phyloP scores from a whole-genome alignment of 768 basidiomycete genomes.

The Termitomyces sp. region DNA sequence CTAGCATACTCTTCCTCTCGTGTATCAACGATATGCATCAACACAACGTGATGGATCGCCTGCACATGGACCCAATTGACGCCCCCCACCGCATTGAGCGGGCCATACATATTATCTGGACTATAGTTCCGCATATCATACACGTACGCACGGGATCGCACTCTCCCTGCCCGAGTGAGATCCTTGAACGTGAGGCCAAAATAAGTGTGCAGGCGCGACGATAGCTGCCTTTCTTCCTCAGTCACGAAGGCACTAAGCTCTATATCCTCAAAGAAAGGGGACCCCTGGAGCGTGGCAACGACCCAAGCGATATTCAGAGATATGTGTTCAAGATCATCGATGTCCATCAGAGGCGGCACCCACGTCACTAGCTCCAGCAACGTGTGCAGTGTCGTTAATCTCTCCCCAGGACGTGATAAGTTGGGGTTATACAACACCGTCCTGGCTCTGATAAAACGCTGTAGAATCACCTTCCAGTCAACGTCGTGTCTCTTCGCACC shows the following conservation, averaged over 20 bases:
- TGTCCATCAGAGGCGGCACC: conserved; percentile 28
- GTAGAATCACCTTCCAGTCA: conserved; percentile 51
- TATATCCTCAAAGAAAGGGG: conserved; percentile 38
- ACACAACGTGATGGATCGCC: conserved; percentile 50
- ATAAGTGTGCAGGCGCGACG: conserved; percentile 47
- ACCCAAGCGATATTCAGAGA: conserved; percentile 53
- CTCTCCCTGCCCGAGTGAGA: conserved; percentile 22
- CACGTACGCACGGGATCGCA: conserved; percentile 46
- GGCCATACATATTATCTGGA: conserved; percentile 47
- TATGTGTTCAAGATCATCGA: conserved; percentile 19
- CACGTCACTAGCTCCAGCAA: conserved; percentile 44
- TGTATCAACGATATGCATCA: conserved; percentile 44
- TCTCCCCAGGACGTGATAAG: conserved; percentile 38
- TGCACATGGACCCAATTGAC: conserved; percentile 61
- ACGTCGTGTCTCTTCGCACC: conserved; percentile 28
- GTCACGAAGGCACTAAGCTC: conserved; percentile 11
- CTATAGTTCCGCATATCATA: conserved; percentile 60
- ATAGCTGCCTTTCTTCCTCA: conserved; percentile 39
- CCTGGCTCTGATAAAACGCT: conserved; percentile 50
- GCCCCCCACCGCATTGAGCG: conserved; percentile 40
- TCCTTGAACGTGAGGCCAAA: conserved; percentile 52
- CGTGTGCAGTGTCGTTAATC: conserved; percentile 36
- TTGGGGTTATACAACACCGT: conserved; percentile 33
- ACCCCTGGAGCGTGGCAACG: conserved; percentile 33
- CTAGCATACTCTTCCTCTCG: conserved; percentile 26